A percentile compares a stretch with the other conserved stretches of the same genome.
Conservation (phyloP, 2,329 filamentous ascomycete species). For the Fusarium sp. region DNA sequence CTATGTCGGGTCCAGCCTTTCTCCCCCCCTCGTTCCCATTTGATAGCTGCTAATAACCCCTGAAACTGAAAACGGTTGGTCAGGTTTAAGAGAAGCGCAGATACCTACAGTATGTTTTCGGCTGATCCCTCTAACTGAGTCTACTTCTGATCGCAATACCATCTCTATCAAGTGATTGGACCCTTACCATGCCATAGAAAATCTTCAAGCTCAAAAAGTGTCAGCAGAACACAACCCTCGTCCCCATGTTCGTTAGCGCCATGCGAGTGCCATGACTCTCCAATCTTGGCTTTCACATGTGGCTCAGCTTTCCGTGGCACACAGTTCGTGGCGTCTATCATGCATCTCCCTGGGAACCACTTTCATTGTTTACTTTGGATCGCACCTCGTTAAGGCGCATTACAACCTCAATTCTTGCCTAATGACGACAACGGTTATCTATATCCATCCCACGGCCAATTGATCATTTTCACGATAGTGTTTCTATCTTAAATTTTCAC, state of each 20-base stretch:
- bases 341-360: conserved; percentile 40
- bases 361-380: conserved; percentile 40
- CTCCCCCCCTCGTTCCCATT: neutral
- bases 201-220: conserved; percentile 7
- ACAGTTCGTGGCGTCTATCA: conserved; percentile 14
- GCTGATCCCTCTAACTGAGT: neutral
- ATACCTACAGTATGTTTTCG: neutral
- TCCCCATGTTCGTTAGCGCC: conserved; percentile 32
- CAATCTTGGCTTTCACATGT: conserved; percentile 23
- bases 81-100: neutral
- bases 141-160: neutral
- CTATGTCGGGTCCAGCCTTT: conserved; percentile 13
- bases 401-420: conserved; percentile 28
- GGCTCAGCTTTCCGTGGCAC: conserved; percentile 10
- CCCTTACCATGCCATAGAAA: neutral
- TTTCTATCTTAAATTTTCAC: neutral
- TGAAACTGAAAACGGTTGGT: conserved; percentile 15
- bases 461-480: conserved; percentile 1
- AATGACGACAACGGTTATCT: conserved; percentile 28
- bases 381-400: conserved; percentile 14
- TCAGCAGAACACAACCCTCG: neutral
- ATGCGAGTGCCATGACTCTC: conserved; percentile 35
- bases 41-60: neutral
- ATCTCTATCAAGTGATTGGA: conserved; percentile 3
- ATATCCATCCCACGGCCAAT: conserved; percentile 13